Percentiles rank a stretch among this genome's conserved stretches.
Conservation (phyloP, 495 filamentous ascomycete genomes). For the Polyplosphaeria fusca region DNA sequence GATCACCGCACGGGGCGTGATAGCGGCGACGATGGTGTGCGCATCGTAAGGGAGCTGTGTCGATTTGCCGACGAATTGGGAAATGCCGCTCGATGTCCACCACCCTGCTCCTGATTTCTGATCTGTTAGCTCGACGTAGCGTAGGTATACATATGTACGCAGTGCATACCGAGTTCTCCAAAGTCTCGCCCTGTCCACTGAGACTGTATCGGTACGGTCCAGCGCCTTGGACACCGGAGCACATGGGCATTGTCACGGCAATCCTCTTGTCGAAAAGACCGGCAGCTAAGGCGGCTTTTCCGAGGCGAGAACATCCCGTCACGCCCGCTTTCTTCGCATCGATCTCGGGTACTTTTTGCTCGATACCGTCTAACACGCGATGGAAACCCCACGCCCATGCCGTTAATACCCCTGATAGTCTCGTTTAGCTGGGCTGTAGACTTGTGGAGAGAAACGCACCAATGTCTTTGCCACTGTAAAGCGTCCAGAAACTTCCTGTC, state of each 20-base stretch:
- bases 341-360: constrained; percentile 50
- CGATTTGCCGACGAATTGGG: constrained; percentile 50
- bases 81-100: constrained; percentile 50
- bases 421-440: no score
- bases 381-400: constrained; percentile 58
- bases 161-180: constrained; percentile 47
- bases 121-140: not conserved
- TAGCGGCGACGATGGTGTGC: constrained; percentile 53
- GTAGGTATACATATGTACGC: not conserved
- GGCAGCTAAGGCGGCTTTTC: constrained; percentile 52
- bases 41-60: constrained; percentile 52
- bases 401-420: constrained; percentile 45
- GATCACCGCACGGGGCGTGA: constrained; percentile 52
- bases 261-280: constrained; percentile 53
- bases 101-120: constrained; percentile 51
- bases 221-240: constrained; percentile 51
- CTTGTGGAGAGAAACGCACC: constrained; percentile 40
- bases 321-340: constrained; percentile 48
- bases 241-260: constrained; percentile 56
- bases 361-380: constrained; percentile 51
- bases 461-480: constrained; percentile 53
- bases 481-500: constrained; percentile 52
- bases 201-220: constrained; percentile 52
- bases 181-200: constrained; percentile 53
- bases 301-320: constrained; percentile 53